phyloP scores from a whole-genome alignment of 179 eudicot species.

The Spinacia oleracea region DNA sequence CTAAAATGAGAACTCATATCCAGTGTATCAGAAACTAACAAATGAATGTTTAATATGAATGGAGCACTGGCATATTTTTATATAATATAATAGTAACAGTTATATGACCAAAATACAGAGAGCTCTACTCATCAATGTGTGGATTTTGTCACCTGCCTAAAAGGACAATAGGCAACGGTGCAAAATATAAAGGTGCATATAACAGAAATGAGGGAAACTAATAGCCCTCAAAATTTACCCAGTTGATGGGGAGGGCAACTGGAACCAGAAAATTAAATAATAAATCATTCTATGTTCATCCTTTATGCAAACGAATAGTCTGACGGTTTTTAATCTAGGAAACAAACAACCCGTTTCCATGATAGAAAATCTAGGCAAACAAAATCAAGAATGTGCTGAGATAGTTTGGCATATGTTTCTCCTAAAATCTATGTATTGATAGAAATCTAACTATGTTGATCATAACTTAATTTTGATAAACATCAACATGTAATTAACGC shows the following conservation, averaged over 20 bases:
- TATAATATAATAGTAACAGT: not conserved
- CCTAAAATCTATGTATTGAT: not conserved
- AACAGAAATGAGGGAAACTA: not conserved
- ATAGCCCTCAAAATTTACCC: not conserved
- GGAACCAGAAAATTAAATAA: not conserved
- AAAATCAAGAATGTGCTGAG: not conserved
- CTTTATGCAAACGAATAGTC: not conserved
- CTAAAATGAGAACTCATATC: not conserved
- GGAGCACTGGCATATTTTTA: not conserved
- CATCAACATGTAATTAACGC: not conserved
- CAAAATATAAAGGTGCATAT: not conserved
- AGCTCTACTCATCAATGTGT: not conserved
- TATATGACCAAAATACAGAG: not conserved
- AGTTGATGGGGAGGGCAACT: not conserved
- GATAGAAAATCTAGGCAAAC: not conserved
- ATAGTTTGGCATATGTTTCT: slow-evolving; percentile 5
- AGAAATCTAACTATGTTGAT: slow-evolving; percentile 4
- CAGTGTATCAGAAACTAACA: not conserved
- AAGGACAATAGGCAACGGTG: not conserved
- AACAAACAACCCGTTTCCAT: not conserved
- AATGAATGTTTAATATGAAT: slow-evolving; percentile 3
- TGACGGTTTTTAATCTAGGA: not conserved
- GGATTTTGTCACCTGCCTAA: not conserved
- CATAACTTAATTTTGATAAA: not conserved
- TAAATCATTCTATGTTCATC: not conserved